These are phyloP conservation scores for sunflower (Helianthus annuus) DNA, from an alignment of 129 eudicot species.

Conservation along the genomic window DNA sequence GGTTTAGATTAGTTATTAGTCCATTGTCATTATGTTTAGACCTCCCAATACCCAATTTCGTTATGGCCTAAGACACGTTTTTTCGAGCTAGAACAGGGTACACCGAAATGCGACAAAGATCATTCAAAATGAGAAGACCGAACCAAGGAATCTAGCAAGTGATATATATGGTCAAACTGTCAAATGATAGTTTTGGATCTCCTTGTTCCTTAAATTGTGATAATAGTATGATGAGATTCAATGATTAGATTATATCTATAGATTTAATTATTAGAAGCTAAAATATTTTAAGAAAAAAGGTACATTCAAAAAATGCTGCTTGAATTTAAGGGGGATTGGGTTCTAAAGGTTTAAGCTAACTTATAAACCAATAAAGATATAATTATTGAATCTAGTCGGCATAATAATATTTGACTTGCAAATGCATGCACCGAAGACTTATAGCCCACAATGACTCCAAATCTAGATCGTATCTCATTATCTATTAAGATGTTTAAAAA, in stretches of 20 bases:
- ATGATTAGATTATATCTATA: neutral
- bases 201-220: neutral
- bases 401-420: neutral
- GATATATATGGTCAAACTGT: neutral
- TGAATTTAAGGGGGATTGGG: too few species aligned
- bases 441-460: neutral
- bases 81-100: too few species aligned
- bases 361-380: neutral
- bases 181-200: conserved; percentile 1
- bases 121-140: neutral
- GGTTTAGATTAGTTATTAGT: too few species aligned
- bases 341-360: too few species aligned
- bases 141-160: neutral
- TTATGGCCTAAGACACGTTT: too few species aligned
- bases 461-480: conserved; percentile 1
- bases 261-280: neutral
- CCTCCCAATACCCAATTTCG: too few species aligned
- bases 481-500: neutral
- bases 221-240: neutral
- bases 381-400: neutral
- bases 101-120: too few species aligned
- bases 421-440: conserved; percentile 7
- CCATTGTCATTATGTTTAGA: too few species aligned
- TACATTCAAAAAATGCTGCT: too few species aligned
- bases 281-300: too few species aligned